phyloP scores from a whole-genome alignment of 2,329 filamentous ascomycete genomes.

The Fusarium scirpi region DNA sequence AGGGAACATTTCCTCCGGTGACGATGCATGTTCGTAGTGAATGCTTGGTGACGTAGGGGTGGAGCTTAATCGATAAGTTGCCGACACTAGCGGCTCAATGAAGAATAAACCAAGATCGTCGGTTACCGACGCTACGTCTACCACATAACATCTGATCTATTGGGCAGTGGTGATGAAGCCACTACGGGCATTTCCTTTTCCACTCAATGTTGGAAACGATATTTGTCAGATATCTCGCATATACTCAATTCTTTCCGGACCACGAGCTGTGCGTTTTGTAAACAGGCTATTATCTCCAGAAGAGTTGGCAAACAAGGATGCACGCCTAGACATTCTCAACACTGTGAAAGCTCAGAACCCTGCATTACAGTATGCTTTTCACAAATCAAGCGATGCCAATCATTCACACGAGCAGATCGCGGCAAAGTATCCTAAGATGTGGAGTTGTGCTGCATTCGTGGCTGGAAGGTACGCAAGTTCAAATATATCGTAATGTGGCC shows the following conservation, averaged over 20 bases:
- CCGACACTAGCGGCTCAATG: conserved; percentile 35
- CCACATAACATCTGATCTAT: neutral
- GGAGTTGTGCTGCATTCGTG: conserved; percentile 53
- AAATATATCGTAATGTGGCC: neutral
- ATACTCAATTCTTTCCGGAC: conserved; percentile 63
- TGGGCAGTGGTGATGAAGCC: conserved; percentile 46
- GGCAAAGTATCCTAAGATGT: conserved; percentile 45
- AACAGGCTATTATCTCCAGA: conserved; percentile 60
- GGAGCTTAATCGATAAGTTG: conserved; percentile 46
- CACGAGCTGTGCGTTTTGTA: conserved; percentile 59
- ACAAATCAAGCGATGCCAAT: neutral
- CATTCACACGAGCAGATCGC: conserved; percentile 4
- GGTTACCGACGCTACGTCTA: neutral
- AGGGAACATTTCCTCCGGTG: conserved; percentile 14
- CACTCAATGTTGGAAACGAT: conserved; percentile 80
- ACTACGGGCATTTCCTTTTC: conserved; percentile 68
- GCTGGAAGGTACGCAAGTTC: conserved; percentile 51
- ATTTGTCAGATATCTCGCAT: conserved; percentile 79
- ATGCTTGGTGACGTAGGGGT: conserved; percentile 26
- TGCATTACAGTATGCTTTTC: neutral
- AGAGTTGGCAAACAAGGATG: conserved; percentile 46
- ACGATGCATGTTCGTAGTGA: conserved; percentile 7
- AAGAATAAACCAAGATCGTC: conserved; percentile 9
- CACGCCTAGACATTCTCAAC: conserved; percentile 32
- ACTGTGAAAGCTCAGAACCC: neutral